phyloP scores from a whole-genome alignment of 2,329 filamentous ascomycete species.

The Apiospora saccharicola region DNA sequence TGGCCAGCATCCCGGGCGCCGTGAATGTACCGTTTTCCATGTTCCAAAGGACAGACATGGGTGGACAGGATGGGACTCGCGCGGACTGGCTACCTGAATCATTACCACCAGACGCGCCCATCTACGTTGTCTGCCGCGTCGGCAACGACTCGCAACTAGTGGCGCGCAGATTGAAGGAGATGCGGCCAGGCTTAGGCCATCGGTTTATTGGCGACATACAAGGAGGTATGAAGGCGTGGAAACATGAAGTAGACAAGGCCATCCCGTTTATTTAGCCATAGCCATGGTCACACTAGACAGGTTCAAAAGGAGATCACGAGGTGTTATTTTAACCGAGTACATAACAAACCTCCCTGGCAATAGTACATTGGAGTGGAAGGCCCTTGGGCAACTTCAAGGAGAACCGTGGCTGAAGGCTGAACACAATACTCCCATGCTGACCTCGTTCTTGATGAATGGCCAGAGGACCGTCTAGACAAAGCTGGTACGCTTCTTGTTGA shows the following conservation, averaged over 20 bases:
- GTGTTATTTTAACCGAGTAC: conserved; percentile 6
- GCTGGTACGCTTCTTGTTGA: conserved; percentile 86
- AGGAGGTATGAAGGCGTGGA: conserved; percentile 79
- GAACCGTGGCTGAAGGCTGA: background rate
- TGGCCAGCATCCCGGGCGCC: conserved; percentile 78
- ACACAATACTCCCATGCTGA: background rate
- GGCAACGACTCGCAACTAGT: conserved; percentile 83
- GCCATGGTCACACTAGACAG: conserved; percentile 17
- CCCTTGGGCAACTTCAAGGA: background rate
- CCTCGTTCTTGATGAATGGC: background rate
- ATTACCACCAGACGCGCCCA: conserved; percentile 54
- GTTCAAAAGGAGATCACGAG: background rate
- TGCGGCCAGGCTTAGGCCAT: conserved; percentile 60
- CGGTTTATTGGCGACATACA: conserved; percentile 74
- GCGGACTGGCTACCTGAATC: conserved; percentile 49
- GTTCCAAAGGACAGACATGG: conserved; percentile 44
- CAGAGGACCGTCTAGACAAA: conserved; percentile 56
- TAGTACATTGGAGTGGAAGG: conserved; percentile 18
- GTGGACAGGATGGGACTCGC: conserved; percentile 34
- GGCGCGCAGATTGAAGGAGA: conserved; percentile 68
- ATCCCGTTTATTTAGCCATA: conserved; percentile 58
- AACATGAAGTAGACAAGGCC: conserved; percentile 66
- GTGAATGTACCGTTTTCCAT: conserved; percentile 76
- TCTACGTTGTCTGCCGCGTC: conserved; percentile 76
- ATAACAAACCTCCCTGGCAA: background rate